A percentile compares a stretch with the other conserved stretches of the same genome.
phyloP scores from a whole-genome alignment of 495 filamentous ascomycete genomes.

The Poronia punctata region DNA sequence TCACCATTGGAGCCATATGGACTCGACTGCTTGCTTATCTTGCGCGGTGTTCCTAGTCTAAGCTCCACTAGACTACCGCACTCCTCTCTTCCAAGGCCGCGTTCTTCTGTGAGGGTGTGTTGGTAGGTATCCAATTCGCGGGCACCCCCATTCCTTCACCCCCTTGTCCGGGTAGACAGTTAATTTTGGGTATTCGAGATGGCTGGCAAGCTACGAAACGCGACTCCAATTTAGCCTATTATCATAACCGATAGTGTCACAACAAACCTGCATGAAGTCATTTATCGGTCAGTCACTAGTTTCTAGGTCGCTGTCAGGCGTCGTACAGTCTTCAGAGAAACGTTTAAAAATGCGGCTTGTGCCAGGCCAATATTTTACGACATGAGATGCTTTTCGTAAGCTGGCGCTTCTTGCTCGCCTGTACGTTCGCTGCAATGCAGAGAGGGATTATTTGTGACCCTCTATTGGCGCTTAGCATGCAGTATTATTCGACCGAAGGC shows the following conservation, averaged over 20 bases:
- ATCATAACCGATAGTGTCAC: constrained; percentile 1
- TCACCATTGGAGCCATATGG: constrained; percentile 1
- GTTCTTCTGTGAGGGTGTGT: neutral
- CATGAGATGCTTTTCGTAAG: too few relatives aligned
- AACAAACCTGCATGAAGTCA: constrained; percentile 1
- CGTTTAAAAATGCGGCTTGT: too few relatives aligned
- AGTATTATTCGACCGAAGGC: too few relatives aligned
- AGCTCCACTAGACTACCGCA: constrained; percentile 5
- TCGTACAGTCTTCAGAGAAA: constrained; percentile 16
- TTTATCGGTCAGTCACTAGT: constrained; percentile 1
- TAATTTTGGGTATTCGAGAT: neutral
- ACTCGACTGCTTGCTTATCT: constrained; percentile 10
- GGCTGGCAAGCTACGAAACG: neutral
- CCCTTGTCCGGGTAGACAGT: neutral
- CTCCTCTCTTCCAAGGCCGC: neutral
- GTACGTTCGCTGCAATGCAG: too few relatives aligned
- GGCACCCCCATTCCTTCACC: neutral
- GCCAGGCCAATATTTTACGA: too few relatives aligned
- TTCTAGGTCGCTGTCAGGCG: neutral
- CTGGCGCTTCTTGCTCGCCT: too few relatives aligned
- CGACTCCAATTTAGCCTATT: constrained; percentile 9
- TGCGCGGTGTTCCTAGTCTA: neutral
- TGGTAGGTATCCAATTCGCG: too few relatives aligned
- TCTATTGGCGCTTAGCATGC: too few relatives aligned
- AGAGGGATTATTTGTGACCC: too few relatives aligned